These are phyloP conservation scores for Pisolithus sp. DNA, from an alignment of 768 basidiomycete species.

Conservation along the genomic window DNA sequence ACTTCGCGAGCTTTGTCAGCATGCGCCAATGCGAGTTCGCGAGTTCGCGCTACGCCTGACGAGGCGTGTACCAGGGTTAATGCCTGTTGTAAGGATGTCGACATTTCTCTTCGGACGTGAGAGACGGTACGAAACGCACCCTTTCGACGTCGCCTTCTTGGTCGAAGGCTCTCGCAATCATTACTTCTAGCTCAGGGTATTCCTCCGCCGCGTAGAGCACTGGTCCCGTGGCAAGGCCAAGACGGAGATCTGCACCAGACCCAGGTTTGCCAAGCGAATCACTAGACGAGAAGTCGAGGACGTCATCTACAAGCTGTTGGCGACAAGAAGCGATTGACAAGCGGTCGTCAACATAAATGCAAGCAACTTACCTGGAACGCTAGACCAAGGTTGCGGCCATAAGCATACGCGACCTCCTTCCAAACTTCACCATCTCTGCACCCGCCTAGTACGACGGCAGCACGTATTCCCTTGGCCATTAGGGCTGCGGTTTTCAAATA, in stretches of 20 bases:
- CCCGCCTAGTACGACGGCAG: conserved; percentile 85
- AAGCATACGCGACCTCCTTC: conserved; percentile 88
- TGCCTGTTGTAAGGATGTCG: conserved; percentile 40
- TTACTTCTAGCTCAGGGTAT: conserved; percentile 63
- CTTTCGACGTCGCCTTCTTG: conserved; percentile 73
- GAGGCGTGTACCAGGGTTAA: conserved; percentile 55
- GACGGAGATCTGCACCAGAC: conserved; percentile 67
- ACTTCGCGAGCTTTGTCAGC: conserved; percentile 71
- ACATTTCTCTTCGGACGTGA: not conserved
- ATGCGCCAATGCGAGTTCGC: conserved; percentile 66
- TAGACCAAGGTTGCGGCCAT: conserved; percentile 84
- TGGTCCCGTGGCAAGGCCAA: conserved; percentile 84
- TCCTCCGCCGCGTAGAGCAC: conserved; percentile 84
- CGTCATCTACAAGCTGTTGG: conserved; percentile 85
- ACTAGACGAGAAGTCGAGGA: conserved; percentile 83
- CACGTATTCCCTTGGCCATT: conserved; percentile 82
- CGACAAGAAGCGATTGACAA: not conserved
- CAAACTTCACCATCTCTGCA: conserved; percentile 68
- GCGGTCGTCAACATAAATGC: not conserved
- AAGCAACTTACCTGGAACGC: conserved; percentile 78
- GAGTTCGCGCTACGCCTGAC: conserved; percentile 73
- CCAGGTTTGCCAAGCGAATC: conserved; percentile 83
- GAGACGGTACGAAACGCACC: conserved; percentile 35
- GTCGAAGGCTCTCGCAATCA: conserved; percentile 77
- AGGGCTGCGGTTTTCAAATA: conserved; percentile 90